phyloP scores from a whole-genome alignment of 768 basidiomycete species.

The Mycena alexandri region DNA sequence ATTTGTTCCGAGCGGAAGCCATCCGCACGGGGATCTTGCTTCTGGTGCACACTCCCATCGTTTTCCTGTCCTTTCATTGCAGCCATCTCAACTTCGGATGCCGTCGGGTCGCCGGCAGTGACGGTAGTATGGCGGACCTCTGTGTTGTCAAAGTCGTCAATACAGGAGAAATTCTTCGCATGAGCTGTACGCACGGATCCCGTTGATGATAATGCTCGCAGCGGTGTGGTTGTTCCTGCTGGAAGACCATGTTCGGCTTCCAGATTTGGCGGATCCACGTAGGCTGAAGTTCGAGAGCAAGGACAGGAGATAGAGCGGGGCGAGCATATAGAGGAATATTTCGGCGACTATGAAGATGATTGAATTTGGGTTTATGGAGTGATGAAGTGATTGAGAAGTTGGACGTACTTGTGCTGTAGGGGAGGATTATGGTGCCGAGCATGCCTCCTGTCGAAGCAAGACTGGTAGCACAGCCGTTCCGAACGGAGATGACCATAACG shows the following conservation, averaged over 20 bases:
- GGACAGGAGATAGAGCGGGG: conserved; percentile 13
- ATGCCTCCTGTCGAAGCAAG: too few species aligned
- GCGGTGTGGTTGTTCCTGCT: conserved; percentile 2
- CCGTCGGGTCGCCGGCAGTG: background rate
- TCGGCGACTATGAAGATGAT: background rate
- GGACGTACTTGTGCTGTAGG: too few species aligned
- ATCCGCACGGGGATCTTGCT: too few species aligned
- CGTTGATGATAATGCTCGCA: background rate
- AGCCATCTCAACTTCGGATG: background rate
- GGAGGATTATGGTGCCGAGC: too few species aligned
- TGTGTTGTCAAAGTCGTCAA: background rate
- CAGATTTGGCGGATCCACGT: background rate
- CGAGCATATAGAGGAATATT: conserved; percentile 11
- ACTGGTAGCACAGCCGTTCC: too few species aligned
- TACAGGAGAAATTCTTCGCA: background rate
- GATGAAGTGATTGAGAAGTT: too few species aligned
- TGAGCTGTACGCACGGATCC: background rate
- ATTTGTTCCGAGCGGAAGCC: too few species aligned
- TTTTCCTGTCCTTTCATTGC: background rate
- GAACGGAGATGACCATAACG: too few species aligned
- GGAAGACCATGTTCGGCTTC: conserved; percentile 8
- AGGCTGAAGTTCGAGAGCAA: conserved; percentile 17
- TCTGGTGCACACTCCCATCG: too few species aligned
- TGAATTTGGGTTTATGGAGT: too few species aligned
- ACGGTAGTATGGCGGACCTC: background rate